Percentiles rank a stretch among this genome's conserved stretches.
Evolutionary conservation across 1,284 basidiomycete genomes (phyloP).

Genomic region (Mycena citricolor): DNA sequence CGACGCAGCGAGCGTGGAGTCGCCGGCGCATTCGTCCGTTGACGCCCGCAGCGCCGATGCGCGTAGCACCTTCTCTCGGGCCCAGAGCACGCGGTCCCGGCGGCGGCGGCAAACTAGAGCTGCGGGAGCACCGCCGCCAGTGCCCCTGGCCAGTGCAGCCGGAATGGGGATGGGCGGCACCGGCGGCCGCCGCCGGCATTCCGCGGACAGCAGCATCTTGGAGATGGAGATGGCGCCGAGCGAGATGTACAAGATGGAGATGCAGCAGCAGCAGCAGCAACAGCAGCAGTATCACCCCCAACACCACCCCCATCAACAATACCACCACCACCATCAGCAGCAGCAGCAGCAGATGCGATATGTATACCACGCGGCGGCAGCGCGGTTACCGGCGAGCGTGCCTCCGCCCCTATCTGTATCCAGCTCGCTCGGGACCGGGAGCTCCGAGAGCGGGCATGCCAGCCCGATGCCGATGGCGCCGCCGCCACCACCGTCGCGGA

Average conservation of each 20-base stretch:
- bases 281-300: neutral
- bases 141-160: constrained; percentile 17
- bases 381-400: constrained; percentile 17
- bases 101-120: constrained; percentile 12
- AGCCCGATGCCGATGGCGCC: constrained; percentile 14
- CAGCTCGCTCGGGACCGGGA: constrained; percentile 19
- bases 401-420: constrained; percentile 16
- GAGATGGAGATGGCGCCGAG: constrained; percentile 18
- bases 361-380: constrained; percentile 13
- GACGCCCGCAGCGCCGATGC: constrained; percentile 13
- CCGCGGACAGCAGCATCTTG: constrained; percentile 20
- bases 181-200: constrained; percentile 2
- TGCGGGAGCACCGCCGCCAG: constrained; percentile 19
- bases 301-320: too few species aligned
- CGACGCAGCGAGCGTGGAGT: constrained; percentile 6
- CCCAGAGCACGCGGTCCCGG: constrained; percentile 8
- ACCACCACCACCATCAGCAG: too few species aligned
- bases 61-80: constrained; percentile 20
- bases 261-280: constrained; percentile 3
- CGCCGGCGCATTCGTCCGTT: constrained; percentile 4
- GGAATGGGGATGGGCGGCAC: constrained; percentile 7
- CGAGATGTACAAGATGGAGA: constrained; percentile 21
- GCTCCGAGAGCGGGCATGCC: constrained; percentile 10
- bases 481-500: neutral
- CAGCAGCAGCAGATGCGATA: constrained; percentile 17